Evolutionary conservation across 192 early-diverging fungal species (phyloP).

Genomic region (Linnemannia schmuckeri): DNA sequence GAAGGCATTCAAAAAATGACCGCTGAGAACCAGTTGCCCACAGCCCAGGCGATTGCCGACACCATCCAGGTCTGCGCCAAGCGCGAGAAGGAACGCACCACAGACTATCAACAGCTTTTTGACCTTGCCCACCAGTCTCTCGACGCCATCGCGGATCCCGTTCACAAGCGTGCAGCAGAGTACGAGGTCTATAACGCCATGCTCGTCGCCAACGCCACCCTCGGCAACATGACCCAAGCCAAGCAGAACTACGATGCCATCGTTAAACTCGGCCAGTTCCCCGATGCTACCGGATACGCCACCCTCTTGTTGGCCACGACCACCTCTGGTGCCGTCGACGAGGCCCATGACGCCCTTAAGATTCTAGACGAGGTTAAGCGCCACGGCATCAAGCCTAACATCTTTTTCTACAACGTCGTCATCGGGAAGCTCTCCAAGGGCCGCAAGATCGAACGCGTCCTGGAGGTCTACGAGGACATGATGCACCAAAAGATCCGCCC

Average conservation of each 20-base stretch:
- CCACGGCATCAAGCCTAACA: conserved; percentile 64
- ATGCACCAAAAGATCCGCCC: conserved; percentile 57
- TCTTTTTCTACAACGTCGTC: conserved; percentile 73
- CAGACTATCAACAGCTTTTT: conserved; percentile 47
- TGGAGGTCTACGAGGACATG: conserved; percentile 69
- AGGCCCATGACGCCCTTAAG: conserved; percentile 63
- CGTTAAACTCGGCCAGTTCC: conserved; percentile 56
- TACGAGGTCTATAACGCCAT: conserved; percentile 62
- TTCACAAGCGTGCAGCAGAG: conserved; percentile 17
- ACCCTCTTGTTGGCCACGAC: conserved; percentile 63
- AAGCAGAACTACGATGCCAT: conserved; percentile 69
- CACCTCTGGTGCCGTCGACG: conserved; percentile 65
- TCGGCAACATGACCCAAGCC: conserved; percentile 62
- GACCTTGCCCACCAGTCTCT: conserved; percentile 27
- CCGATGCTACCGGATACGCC: conserved; percentile 67
- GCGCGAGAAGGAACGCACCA: conserved; percentile 44
- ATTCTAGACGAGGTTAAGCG: conserved; percentile 71
- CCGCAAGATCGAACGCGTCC: conserved; percentile 64
- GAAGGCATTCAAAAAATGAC: conserved; percentile 41
- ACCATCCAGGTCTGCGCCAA: conserved; percentile 54
- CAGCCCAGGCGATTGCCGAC: conserved; percentile 49
- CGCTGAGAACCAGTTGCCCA: conserved; percentile 33
- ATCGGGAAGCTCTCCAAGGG: conserved; percentile 71
- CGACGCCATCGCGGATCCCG: conserved; percentile 19
- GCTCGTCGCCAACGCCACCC: conserved; percentile 63